Percentiles rank a stretch among this genome's conserved stretches.
Conservation (phyloP, 768 basidiomycete genomes). For the Hemileccinum rubropunctum region DNA sequence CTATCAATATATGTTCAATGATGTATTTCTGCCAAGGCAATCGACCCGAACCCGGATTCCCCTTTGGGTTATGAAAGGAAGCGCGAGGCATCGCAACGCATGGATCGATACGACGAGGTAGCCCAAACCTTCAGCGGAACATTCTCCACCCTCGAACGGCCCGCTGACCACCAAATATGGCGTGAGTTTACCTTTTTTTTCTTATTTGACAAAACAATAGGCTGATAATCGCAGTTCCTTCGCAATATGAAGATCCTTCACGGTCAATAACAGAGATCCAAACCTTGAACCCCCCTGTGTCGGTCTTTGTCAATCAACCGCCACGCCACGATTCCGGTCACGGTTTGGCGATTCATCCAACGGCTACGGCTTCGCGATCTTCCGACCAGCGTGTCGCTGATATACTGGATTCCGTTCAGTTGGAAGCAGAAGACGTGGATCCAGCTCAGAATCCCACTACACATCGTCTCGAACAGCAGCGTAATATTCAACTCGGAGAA, state of each 20-base stretch:
- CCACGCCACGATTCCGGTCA: background rate
- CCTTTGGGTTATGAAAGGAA: conserved; percentile 3
- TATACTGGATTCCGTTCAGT: background rate
- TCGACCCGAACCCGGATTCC: background rate
- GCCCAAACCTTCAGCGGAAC: background rate
- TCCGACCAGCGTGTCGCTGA: no score
- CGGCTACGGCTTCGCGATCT: background rate
- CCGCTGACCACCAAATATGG: background rate
- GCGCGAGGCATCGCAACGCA: conserved; percentile 4
- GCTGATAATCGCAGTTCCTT: background rate
- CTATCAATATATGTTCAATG: background rate
- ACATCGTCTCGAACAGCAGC: background rate
- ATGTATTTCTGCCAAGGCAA: background rate
- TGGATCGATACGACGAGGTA: conserved; percentile 9
- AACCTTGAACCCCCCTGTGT: background rate
- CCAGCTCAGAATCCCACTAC: background rate
- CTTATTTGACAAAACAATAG: no score
- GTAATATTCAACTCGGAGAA: background rate
- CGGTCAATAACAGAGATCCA: background rate
- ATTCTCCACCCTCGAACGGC: background rate
- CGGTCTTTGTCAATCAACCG: no score
- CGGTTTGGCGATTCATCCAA: background rate
- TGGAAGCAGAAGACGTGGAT: background rate
- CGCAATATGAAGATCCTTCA: background rate
- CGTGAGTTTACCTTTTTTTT: background rate